These are phyloP conservation scores for Chenopodium album DNA, from an alignment of 148 eudicot species.

Conservation along the genomic window DNA sequence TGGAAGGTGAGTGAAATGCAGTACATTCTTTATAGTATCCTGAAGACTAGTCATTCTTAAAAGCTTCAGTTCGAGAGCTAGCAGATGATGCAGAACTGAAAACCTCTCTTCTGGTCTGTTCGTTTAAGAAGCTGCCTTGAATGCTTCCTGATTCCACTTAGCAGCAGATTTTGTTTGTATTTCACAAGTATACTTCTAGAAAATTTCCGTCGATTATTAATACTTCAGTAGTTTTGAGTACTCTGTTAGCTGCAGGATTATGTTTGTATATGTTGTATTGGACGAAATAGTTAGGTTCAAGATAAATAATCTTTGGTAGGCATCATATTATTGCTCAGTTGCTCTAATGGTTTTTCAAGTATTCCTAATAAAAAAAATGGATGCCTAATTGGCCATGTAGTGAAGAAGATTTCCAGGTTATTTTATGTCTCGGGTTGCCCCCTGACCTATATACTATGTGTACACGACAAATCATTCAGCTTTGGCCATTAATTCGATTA, in stretches of 20 bases:
- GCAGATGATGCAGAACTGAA: neutral
- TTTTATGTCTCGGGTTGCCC: too few species aligned
- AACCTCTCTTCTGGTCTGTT: neutral
- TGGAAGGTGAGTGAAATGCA: slow-evolving; percentile 34
- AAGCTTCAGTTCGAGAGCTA: neutral
- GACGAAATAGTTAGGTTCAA: neutral
- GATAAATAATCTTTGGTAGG: neutral
- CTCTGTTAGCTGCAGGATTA: slow-evolving; percentile 10
- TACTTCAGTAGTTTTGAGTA: slow-evolving; percentile 3
- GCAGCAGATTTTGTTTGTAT: neutral
- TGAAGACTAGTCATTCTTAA: neutral
- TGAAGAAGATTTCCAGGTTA: too few species aligned
- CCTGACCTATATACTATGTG: too few species aligned
- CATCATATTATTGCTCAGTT: too few species aligned
- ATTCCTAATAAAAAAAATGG: too few species aligned
- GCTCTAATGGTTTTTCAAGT: too few species aligned
- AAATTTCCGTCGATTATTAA: slow-evolving; percentile 7
- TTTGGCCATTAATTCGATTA: too few species aligned
- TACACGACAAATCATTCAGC: too few species aligned
- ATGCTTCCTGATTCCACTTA: neutral
- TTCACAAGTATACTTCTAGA: slow-evolving; percentile 1
- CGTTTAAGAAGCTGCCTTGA: slow-evolving; percentile 8
- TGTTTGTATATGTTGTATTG: slow-evolving; percentile 11
- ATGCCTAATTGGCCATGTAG: too few species aligned
- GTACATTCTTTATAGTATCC: neutral